Conservation (phyloP, 2,329 filamentous ascomycete genomes). For the Fusarium verrucosum region DNA sequence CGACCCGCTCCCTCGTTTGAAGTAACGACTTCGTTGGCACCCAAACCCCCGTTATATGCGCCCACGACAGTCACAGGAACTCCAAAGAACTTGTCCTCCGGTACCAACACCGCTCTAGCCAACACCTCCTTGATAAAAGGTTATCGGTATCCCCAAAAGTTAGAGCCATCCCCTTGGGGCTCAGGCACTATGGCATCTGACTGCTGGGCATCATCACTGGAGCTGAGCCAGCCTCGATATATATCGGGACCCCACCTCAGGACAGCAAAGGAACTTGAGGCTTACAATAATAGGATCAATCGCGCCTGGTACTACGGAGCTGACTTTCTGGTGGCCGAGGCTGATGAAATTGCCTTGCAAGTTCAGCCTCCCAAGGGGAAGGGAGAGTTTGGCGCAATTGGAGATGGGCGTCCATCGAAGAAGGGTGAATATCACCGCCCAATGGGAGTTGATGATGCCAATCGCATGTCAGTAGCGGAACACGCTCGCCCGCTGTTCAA, state of each 20-base stretch:
- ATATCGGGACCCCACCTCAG: conserved; percentile 32
- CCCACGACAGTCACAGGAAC: background rate
- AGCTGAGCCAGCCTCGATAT: conserved; percentile 10
- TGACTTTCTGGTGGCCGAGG: conserved; percentile 48
- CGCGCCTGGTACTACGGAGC: conserved; percentile 54
- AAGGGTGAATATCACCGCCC: conserved; percentile 39
- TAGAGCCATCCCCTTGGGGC: conserved; percentile 5
- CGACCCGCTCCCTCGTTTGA: conserved; percentile 14
- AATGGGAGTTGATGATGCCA: conserved; percentile 52
- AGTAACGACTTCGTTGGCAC: conserved; percentile 1
- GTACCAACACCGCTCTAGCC: background rate
- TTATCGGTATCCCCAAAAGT: background rate
- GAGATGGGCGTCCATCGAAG: conserved; percentile 48
- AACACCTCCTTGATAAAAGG: background rate
- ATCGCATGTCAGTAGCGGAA: conserved; percentile 50
- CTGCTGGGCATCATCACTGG: conserved; percentile 12
- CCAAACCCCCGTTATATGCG: background rate
- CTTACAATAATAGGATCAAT: conserved; percentile 46
- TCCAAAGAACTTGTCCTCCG: conserved; percentile 1
- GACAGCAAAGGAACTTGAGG: conserved; percentile 37
- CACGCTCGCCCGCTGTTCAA: conserved; percentile 55
- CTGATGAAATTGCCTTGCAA: conserved; percentile 40
- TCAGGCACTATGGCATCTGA: conserved; percentile 4
- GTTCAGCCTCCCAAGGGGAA: conserved; percentile 46
- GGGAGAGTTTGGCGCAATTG: conserved; percentile 51